Evolutionary conservation across 139 green algal genomes (phyloP).

Genomic region (Axilococcus clingmanii): DNA sequence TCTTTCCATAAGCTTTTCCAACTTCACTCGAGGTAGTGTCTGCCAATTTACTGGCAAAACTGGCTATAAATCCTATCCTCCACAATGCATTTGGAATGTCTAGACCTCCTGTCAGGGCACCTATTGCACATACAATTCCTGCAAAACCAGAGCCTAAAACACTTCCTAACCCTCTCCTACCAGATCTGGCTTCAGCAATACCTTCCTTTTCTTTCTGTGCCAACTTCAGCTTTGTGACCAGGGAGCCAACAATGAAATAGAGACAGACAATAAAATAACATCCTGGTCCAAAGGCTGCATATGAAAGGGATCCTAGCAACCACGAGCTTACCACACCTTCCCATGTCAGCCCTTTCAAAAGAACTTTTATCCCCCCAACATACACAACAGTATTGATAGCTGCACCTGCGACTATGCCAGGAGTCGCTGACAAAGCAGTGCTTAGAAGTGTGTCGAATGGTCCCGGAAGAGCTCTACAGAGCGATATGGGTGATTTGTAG

Average conservation of each 20-base stretch:
- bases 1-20: slow-evolving; percentile 92
- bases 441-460: too few species aligned
- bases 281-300: slow-evolving; percentile 67
- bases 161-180: slow-evolving; percentile 60
- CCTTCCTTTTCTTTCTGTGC: slow-evolving; percentile 86
- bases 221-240: slow-evolving; percentile 90
- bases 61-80: slow-evolving; percentile 70
- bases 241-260: slow-evolving; percentile 88
- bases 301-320: slow-evolving; percentile 63
- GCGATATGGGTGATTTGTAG: too few species aligned
- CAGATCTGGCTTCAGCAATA: slow-evolving; percentile 84
- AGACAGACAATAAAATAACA: slow-evolving; percentile 81
- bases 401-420: slow-evolving; percentile 34
- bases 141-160: slow-evolving; percentile 88
- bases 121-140: slow-evolving; percentile 57
- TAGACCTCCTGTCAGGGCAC: slow-evolving; percentile 38
- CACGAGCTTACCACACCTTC: slow-evolving; percentile 57
- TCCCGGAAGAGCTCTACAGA: too few species aligned
- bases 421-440: slow-evolving; percentile 11
- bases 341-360: slow-evolving; percentile 65
- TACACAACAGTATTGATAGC: slow-evolving; percentile 48
- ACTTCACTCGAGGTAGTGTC: slow-evolving; percentile 93
- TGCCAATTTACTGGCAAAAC: slow-evolving; percentile 84
- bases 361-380: slow-evolving; percentile 47
- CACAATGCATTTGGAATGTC: slow-evolving; percentile 8